These are phyloP conservation scores for Puccinia coronata DNA, from an alignment of 1,284 basidiomycete genomes.

Conservation along the genomic window DNA sequence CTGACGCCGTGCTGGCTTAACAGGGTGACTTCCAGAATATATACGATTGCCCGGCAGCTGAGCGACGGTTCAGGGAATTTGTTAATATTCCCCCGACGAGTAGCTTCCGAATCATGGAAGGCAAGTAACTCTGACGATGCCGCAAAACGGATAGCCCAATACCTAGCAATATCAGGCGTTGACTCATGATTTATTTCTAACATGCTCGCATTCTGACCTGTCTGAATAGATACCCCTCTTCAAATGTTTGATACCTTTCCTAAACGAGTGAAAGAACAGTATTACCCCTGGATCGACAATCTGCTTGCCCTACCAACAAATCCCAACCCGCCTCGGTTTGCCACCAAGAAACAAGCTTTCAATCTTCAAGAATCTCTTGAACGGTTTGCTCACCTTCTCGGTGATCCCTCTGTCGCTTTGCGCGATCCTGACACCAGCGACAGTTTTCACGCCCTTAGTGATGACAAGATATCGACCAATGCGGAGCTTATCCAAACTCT, in stretches of 20 bases:
- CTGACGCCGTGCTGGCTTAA: neutral
- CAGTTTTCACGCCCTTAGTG: conserved; percentile 26
- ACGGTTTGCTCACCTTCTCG: conserved; percentile 15
- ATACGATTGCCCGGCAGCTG: conserved; percentile 18
- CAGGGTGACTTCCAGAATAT: conserved; percentile 46
- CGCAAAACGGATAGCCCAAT: neutral
- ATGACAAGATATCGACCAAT: conserved; percentile 30
- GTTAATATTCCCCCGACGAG: conserved; percentile 5
- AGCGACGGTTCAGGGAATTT: conserved; percentile 28
- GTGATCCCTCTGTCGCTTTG: conserved; percentile 2
- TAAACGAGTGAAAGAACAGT: conserved; percentile 31
- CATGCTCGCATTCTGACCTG: neutral
- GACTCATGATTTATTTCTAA: neutral
- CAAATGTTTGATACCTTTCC: conserved; percentile 41
- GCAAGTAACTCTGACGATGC: neutral
- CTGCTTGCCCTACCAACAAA: neutral
- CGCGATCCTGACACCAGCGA: conserved; percentile 37
- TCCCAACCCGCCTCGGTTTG: neutral
- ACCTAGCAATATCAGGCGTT: neutral
- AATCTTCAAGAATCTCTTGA: conserved; percentile 12
- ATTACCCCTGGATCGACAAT: conserved; percentile 42
- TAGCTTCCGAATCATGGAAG: conserved; percentile 30
- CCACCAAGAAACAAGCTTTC: neutral
- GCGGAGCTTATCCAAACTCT: conserved; percentile 23
- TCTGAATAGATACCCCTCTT: conserved; percentile 36